phyloP scores from a whole-genome alignment of 192 early-diverging fungal genomes.

The Backusella liffmaniae region DNA sequence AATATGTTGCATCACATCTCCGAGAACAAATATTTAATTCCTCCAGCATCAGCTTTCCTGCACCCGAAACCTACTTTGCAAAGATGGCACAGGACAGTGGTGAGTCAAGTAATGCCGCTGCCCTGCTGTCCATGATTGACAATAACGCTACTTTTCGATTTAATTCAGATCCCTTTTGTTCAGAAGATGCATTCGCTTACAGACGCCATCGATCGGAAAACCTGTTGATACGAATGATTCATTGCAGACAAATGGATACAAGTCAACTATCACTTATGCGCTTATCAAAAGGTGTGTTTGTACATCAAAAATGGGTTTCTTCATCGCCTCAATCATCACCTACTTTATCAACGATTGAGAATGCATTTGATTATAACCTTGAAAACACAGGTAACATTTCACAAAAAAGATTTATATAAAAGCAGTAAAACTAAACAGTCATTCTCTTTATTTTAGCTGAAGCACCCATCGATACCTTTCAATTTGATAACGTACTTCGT shows the following conservation, averaged over 20 bases:
- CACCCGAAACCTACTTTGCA: conserved; percentile 12
- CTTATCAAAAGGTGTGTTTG: conserved; percentile 28
- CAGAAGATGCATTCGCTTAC: conserved; percentile 15
- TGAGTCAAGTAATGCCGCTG: neutral
- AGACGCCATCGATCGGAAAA: conserved; percentile 24
- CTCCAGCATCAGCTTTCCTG: conserved; percentile 1
- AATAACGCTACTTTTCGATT: neutral
- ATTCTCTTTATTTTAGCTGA: neutral
- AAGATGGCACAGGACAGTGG: neutral
- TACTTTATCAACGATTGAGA: conserved; percentile 12
- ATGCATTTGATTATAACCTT: neutral
- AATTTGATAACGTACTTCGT: neutral
- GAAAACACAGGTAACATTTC: neutral
- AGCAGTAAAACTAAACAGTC: no score
- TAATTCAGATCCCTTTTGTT: neutral
- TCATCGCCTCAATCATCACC: conserved; percentile 3
- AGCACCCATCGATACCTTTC: conserved; percentile 23
- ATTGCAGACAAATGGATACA: conserved; percentile 4
- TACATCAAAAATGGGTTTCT: conserved; percentile 22
- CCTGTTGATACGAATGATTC: conserved; percentile 14
- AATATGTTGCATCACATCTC: conserved; percentile 4
- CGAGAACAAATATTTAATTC: conserved; percentile 21
- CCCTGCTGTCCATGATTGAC: neutral
- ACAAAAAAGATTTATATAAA: neutral
- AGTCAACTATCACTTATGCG: conserved; percentile 15